phyloP scores from a whole-genome alignment of 2,329 filamentous ascomycete genomes.

The Metarhizium guizhouense region DNA sequence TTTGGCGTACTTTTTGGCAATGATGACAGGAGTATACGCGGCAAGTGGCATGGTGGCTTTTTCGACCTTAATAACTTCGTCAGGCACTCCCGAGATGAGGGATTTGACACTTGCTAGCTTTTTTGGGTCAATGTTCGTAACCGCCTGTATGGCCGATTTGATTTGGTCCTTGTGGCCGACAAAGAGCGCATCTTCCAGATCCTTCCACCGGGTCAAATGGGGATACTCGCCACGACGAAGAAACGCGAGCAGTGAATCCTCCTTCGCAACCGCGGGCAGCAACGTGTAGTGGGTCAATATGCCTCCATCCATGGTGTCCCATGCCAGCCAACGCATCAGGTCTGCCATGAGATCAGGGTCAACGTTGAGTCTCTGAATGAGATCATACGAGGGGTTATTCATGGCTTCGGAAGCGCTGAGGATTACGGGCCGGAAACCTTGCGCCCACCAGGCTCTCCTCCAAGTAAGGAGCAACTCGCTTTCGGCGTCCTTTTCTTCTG shows the following conservation, averaged over 20 bases:
- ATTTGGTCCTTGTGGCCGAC: constrained; percentile 59
- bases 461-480: constrained; percentile 74
- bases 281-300: constrained; percentile 71
- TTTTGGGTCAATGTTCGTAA: constrained; percentile 39
- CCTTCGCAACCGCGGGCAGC: constrained; percentile 71
- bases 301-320: constrained; percentile 83
- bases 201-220: constrained; percentile 63
- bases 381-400: constrained; percentile 69
- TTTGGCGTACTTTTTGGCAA: constrained; percentile 58
- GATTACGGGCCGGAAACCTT: constrained; percentile 81
- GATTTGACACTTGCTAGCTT: constrained; percentile 48
- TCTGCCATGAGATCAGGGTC: constrained; percentile 57
- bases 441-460: constrained; percentile 91
- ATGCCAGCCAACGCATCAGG: constrained; percentile 80
- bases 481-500: constrained; percentile 61
- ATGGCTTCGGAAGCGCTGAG: constrained; percentile 72
- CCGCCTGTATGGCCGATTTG: constrained; percentile 50
- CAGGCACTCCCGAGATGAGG: constrained; percentile 52
- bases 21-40: constrained; percentile 58
- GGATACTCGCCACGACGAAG: constrained; percentile 71
- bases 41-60: constrained; percentile 59
- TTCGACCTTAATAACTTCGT: constrained; percentile 57
- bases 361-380: constrained; percentile 55
- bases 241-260: constrained; percentile 63
- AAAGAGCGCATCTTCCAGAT: constrained; percentile 62